Base-by-base conservation (phyloP, 805 yeast species). In the Candida railenensis region DNA sequence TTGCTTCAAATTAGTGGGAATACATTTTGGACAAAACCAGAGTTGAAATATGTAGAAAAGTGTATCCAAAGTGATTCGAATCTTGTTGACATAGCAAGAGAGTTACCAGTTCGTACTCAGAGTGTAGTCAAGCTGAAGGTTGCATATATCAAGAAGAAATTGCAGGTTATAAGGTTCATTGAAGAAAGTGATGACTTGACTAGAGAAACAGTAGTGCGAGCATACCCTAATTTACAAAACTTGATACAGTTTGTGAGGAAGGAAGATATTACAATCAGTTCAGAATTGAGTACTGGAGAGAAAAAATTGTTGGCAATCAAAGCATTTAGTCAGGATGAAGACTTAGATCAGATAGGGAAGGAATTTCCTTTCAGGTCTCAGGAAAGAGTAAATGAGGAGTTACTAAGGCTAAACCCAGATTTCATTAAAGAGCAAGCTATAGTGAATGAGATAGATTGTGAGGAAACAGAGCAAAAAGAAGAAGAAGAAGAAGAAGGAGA, bases 1-100 rank as follows among this genome's bases (percentile, higher is more conserved):
- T 40, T 40, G 32, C 22, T 40, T 9, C 43, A 40, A 20, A 28
- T 40, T 9, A 40, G 32, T 20, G 43, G 43, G 22, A 40, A 28
- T 30, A 34, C 30, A 14, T 19, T 25, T 7, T 40, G 43, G 43
- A 40, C 43, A 8, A 18, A 25, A 11, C 43, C 37, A 30, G 43
- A 40, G 25, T 12, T 40, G n/a, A 18, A 19, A 3, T 11, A 15
- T 5, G 18, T 40, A 7, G 37, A 40, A 19, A 32, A n/a, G 12
- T 8, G 37, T 3, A n/a, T 28, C 14, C 9, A 16, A 14, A 14
- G 8, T 19, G 19, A 16, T 8, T n/a, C 4, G 15, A 8, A 4
- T 8, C n/a, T 15, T 12, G 18, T 12, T 16, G 25, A 40, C 3
- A 19, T 40, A 5, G 34, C 21, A 4, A 4, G 16, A 8, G 37